Evolutionary conservation across 140 eudicot species (phyloP).

Genomic region (Flaveria floridana): DNA sequence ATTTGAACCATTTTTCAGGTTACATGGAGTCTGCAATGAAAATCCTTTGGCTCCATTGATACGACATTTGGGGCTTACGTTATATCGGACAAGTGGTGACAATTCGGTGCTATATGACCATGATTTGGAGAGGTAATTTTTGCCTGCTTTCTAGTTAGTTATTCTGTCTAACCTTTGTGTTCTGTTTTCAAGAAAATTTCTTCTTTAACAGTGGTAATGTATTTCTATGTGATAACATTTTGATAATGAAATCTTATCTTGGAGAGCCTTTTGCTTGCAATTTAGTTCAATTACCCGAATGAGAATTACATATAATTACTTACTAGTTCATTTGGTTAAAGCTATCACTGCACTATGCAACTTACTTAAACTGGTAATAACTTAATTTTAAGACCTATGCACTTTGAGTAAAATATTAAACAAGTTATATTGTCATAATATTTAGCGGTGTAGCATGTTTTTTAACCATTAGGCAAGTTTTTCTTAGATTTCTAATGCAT

Average conservation of each 20-base stretch:
- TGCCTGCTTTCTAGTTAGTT: not conserved
- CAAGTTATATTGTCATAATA: not conserved
- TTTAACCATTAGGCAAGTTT: not conserved
- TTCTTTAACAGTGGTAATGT: not conserved
- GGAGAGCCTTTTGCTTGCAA: too few relatives aligned
- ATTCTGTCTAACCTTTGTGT: not conserved
- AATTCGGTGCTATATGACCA: slow-evolving; percentile 94
- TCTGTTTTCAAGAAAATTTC: not conserved
- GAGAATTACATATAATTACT: not conserved
- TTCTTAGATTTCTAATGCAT: not conserved
- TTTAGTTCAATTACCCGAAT: too few relatives aligned
- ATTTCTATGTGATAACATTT: too few relatives aligned
- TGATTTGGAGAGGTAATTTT: slow-evolving; percentile 84
- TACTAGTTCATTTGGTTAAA: slow-evolving; percentile 2
- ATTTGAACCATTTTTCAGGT: slow-evolving; percentile 47
- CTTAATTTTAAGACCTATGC: not conserved
- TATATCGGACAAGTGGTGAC: slow-evolving; percentile 97
- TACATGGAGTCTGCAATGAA: slow-evolving; percentile 99
- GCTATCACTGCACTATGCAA: not conserved
- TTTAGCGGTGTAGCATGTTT: not conserved
- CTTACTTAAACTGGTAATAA: not conserved
- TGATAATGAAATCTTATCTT: too few relatives aligned
- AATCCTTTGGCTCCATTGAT: slow-evolving; percentile 95
- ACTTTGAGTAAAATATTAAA: not conserved
- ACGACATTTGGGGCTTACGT: slow-evolving; percentile 76